A percentile compares a stretch with the other conserved stretches of the same genome.
Conservation (phyloP, 768 basidiomycete species). For the Russula ochroleuca region DNA sequence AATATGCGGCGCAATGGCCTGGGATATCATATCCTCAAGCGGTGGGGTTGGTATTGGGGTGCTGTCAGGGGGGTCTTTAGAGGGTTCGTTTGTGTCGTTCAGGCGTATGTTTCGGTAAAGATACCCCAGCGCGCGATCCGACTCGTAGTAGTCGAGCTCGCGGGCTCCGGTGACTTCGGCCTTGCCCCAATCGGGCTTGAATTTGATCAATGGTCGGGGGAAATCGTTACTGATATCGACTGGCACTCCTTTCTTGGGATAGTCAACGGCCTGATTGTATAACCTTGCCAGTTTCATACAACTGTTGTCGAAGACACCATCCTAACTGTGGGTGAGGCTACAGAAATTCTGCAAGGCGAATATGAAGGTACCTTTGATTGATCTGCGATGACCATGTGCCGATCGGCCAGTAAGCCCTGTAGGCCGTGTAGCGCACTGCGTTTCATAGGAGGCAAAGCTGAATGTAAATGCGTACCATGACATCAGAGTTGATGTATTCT, state of each 20-base stretch:
- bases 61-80: background rate
- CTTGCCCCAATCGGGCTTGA: slow-evolving; percentile 77
- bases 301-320: slow-evolving; percentile 53
- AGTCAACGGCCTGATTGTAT: slow-evolving; percentile 73
- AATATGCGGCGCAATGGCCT: slow-evolving; percentile 16
- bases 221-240: slow-evolving; percentile 47
- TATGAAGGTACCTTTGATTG: slow-evolving; percentile 54
- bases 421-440: slow-evolving; percentile 4
- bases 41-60: background rate
- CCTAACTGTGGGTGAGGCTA: slow-evolving; percentile 36
- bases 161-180: slow-evolving; percentile 40
- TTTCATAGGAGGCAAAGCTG: background rate
- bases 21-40: slow-evolving; percentile 18
- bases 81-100: slow-evolving; percentile 36
- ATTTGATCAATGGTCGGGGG: slow-evolving; percentile 54
- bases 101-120: slow-evolving; percentile 62
- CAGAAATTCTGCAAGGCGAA: background rate
- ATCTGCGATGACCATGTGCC: slow-evolving; percentile 69
- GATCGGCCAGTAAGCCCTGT: slow-evolving; percentile 66
- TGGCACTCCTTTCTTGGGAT: slow-evolving; percentile 69
- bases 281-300: slow-evolving; percentile 59
- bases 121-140: slow-evolving; percentile 63
- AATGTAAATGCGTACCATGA: slow-evolving; percentile 47
- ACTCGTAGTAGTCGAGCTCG: slow-evolving; percentile 65
- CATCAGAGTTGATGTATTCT: slow-evolving; percentile 79